phyloP scores from a whole-genome alignment of 345 rosid species.

The Citrus mangshanensis region DNA sequence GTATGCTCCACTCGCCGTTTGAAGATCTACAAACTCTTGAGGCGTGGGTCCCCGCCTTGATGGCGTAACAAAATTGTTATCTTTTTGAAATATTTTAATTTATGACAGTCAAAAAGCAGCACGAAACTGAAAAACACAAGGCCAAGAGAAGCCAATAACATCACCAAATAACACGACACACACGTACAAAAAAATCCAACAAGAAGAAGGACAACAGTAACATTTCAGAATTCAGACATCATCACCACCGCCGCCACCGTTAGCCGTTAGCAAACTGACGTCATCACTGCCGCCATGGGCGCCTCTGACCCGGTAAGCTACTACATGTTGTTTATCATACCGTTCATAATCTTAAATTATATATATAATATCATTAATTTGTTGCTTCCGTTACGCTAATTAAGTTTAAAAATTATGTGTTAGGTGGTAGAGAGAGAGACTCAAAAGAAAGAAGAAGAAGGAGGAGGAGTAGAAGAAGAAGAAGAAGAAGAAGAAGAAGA shows the following conservation, averaged over 20 bases:
- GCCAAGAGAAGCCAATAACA: neutral
- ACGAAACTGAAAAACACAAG: neutral
- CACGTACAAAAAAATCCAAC: conserved; percentile 9
- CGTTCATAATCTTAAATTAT: no score
- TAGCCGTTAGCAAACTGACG: conserved; percentile 30
- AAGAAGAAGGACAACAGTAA: conserved; percentile 4
- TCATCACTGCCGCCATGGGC: conserved; percentile 46
- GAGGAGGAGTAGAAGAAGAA: neutral
- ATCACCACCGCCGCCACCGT: conserved; percentile 25
- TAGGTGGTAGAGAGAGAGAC: conserved; percentile 46
- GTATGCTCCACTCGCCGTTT: neutral
- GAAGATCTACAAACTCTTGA: no score
- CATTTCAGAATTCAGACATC: conserved; percentile 20
- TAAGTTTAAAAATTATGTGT: conserved; percentile 2
- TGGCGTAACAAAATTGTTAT: neutral
- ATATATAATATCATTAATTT: neutral
- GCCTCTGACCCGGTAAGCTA: conserved; percentile 43
- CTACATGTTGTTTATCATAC: neutral
- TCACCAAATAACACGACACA: conserved; percentile 10
- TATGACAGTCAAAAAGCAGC: neutral
- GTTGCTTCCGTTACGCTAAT: neutral
- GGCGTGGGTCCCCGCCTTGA: neutral
- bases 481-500: conserved; percentile 8
- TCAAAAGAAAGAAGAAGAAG: conserved; percentile 13
- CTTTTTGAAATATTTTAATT: neutral